Base-by-base conservation (phyloP, 805 yeast genomes). In the Naumovozyma castellii region DNA sequence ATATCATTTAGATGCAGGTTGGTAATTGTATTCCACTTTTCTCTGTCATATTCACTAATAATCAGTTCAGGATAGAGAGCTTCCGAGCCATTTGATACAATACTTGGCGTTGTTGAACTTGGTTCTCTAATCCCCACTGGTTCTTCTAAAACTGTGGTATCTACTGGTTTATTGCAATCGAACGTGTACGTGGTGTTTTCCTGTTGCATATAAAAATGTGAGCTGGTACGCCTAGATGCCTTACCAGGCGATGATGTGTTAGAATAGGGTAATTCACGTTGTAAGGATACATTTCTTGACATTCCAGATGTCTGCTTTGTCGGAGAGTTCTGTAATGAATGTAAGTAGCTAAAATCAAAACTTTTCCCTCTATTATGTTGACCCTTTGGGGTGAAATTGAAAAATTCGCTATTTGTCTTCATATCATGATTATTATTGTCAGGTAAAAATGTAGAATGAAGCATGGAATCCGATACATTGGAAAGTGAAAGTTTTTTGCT, bases 31-130 rank as follows among this genome's bases (percentile, higher is more conserved):
- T 54, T 49, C 64, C 64, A 58, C 40, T 57, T 56, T 39, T 61
- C 66, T 33, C 60, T 53, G 35, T 61, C 66, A 34, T 61, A 61
- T 42, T 61, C 62, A 36, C 65, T 53, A 35, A 54, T 49, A 2
- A 57, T 50, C 12, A 47, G 42, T 8, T 49, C 55, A 5, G 61
- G 61, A 34, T 56, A 55, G 10, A 39, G 22, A 8, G 48, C 43
- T 9, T 44, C 46, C 12, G 51, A 49, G 19, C 34, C 37, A 13
- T 30, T 35, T 12, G 56, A 36, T 1, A 32, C 13, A 28, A 42
- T 41, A 6, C 36, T 25, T 10, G 43, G 39, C 5, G 5, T 29
- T 28, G 42, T 40, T 5, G 52, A 43, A 8, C 37, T 31, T 8
- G 14, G 41, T n/a, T 34, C 36, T 17, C 13, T 38, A n/a, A 8